A percentile compares a stretch with the other conserved stretches of the same genome.
phyloP scores from a whole-genome alignment of 768 basidiomycete genomes.

The Mycena olivaceomarginata region DNA sequence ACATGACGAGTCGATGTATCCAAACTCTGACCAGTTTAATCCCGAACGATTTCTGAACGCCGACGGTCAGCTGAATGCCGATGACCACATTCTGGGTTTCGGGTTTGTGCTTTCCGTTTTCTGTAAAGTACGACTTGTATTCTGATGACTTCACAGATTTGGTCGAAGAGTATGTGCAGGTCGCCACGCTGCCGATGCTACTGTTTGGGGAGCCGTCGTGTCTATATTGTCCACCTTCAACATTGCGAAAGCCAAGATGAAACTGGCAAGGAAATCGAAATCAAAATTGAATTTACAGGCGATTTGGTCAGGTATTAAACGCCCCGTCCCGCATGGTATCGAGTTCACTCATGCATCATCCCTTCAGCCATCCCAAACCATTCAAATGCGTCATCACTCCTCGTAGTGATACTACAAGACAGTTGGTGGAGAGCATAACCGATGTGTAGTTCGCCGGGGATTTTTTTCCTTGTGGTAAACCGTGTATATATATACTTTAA shows the following conservation, averaged over 20 bases:
- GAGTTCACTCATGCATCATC: not conserved
- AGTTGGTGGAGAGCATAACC: not conserved
- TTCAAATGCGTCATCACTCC: constrained; percentile 20
- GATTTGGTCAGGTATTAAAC: constrained; percentile 9
- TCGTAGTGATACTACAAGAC: not conserved
- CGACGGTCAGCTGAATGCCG: constrained; percentile 11
- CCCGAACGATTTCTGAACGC: constrained; percentile 51
- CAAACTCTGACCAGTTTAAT: constrained; percentile 51
- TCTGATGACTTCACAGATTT: constrained; percentile 9
- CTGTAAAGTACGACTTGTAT: not conserved
- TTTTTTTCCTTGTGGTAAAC: too few species aligned
- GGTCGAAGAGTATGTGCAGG: constrained; percentile 14
- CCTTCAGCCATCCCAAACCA: not conserved
- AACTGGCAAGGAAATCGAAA: constrained; percentile 68
- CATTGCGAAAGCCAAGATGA: constrained; percentile 54
- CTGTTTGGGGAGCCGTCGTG: not conserved
- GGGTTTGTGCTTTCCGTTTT: not conserved
- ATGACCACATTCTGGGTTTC: constrained; percentile 6
- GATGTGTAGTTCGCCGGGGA: not conserved
- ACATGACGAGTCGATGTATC: constrained; percentile 52
- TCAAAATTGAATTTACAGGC: not conserved
- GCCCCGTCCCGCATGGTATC: not conserved
- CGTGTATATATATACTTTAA: too few species aligned
- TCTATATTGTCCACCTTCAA: constrained; percentile 14
- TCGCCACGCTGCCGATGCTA: constrained; percentile 14